Evolutionary conservation across 352 stramenopile species (phyloP), one percentile per base, ranked within the genome.

Genomic region (Phytophthora cryptogea): DNA sequence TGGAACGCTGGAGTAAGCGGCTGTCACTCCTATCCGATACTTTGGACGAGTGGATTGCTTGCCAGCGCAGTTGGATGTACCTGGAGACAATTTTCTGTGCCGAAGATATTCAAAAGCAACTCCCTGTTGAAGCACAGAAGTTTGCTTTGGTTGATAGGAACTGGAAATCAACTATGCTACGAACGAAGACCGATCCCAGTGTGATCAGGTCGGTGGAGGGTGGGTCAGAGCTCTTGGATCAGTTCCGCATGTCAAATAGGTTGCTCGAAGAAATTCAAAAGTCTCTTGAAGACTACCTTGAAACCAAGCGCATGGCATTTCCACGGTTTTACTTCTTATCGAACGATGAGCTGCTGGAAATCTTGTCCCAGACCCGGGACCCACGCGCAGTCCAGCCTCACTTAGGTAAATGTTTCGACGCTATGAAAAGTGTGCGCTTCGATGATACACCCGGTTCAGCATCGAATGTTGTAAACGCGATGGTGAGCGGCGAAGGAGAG

Each of bases 261-360:
- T 68, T 95, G 10, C 71, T 97, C 2, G 90, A 97, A 64, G 88
- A 95, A 59, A 97, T 97, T 30, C 89, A 97, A 59, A 97, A 97
- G 37, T 95, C 83, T 9, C 66, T 97, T 1, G 90, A 97, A 66
- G 87, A 97, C 53, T 97, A 97, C 49, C 66, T 97, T 0, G 90
- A 97, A 70, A 97, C 88, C 8, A 97, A 97, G 66, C 78, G 90
- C 6, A 96, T 96, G 85, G 86, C 83, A 7, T 97, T 97, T 40
- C 90, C 90, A 9, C 86, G 89, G 8, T 97, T 97, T 40, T 97
- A 97, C 60, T 97, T 97, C 56, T 45, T 97, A 0, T 97, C 90
- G 0, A 97, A 97, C 59, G 90, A 97, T 40, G 90, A 97, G 49
- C 58, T 97, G 31, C 64, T 97, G 3, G 90, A 97, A 45, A 97